Percentiles rank a stretch among this genome's conserved stretches.
Evolutionary conservation across 768 basidiomycete species (phyloP).

Genomic region (Boletus barrowsii): DNA sequence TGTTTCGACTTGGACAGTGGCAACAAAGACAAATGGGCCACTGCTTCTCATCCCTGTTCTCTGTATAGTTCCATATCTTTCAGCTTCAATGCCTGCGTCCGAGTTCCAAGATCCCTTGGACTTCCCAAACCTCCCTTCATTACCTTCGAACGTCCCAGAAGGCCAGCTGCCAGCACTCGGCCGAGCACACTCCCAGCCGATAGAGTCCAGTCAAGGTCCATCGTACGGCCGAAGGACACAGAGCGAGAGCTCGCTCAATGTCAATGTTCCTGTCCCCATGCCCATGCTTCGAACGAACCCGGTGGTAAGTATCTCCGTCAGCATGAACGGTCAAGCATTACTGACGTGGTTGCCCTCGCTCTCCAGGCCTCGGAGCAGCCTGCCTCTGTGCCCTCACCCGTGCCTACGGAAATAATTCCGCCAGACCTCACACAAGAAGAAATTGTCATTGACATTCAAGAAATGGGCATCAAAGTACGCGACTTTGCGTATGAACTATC

Average conservation of each 20-base stretch:
- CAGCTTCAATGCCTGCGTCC: slow-evolving; percentile 18
- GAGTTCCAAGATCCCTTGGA: slow-evolving; percentile 23
- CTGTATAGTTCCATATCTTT: neutral
- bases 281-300: slow-evolving; percentile 5
- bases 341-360: slow-evolving; percentile 4
- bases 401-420: slow-evolving; percentile 34
- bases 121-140: slow-evolving; percentile 8
- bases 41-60: neutral
- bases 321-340: neutral
- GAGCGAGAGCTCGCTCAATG: slow-evolving; percentile 19
- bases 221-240: slow-evolving; percentile 24
- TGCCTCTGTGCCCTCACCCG: slow-evolving; percentile 29
- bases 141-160: slow-evolving; percentile 10
- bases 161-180: slow-evolving; percentile 6
- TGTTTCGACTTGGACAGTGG: slow-evolving; percentile 1
- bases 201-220: slow-evolving; percentile 24
- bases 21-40: slow-evolving; percentile 12
- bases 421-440: slow-evolving; percentile 32
- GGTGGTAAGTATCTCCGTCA: slow-evolving; percentile 11
- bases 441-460: slow-evolving; percentile 32
- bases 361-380: slow-evolving; percentile 11
- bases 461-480: slow-evolving; percentile 30
- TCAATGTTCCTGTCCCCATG: slow-evolving; percentile 10
- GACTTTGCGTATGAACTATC: slow-evolving; percentile 29
- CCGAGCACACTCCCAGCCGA: slow-evolving; percentile 21